Evolutionary conservation across 805 yeast species (phyloP).

Genomic region (Saccharomycopsis fodiens): DNA sequence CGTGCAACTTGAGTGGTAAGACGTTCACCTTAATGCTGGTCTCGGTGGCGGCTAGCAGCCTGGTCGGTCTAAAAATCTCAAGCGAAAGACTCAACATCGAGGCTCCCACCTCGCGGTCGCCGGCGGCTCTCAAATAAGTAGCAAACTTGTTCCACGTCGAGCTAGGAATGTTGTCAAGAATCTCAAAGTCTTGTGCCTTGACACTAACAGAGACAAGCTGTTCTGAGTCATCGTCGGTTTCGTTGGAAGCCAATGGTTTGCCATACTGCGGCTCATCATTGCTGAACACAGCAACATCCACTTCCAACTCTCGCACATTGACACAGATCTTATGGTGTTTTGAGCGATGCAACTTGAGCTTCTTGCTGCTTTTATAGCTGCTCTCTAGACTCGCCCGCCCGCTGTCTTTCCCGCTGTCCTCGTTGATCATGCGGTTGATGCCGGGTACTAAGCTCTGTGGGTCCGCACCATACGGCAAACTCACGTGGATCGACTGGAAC

Average conservation of each 20-base stretch:
- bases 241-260: constrained; percentile 16
- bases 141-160: constrained; percentile 89
- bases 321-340: constrained; percentile 49
- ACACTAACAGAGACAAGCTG: constrained; percentile 43
- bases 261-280: constrained; percentile 38
- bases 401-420: neutral
- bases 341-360: constrained; percentile 59
- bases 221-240: constrained; percentile 32
- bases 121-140: constrained; percentile 59
- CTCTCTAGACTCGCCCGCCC: constrained; percentile 19
- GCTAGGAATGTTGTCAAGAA: constrained; percentile 71
- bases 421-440: constrained; percentile 42
- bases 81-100: constrained; percentile 51
- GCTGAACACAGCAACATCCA: constrained; percentile 37
- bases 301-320: constrained; percentile 46
- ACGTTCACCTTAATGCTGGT: constrained; percentile 42
- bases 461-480: constrained; percentile 42
- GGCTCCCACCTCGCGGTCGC: constrained; percentile 62
- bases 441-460: constrained; percentile 40
- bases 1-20: constrained; percentile 72
- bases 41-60: constrained; percentile 62
- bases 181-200: constrained; percentile 44
- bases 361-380: constrained; percentile 29
- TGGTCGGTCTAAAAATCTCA: constrained; percentile 57
- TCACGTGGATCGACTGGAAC: constrained; percentile 74